phyloP scores from a whole-genome alignment of 2,329 filamentous ascomycete genomes.

The Colletotrichum sp. region DNA sequence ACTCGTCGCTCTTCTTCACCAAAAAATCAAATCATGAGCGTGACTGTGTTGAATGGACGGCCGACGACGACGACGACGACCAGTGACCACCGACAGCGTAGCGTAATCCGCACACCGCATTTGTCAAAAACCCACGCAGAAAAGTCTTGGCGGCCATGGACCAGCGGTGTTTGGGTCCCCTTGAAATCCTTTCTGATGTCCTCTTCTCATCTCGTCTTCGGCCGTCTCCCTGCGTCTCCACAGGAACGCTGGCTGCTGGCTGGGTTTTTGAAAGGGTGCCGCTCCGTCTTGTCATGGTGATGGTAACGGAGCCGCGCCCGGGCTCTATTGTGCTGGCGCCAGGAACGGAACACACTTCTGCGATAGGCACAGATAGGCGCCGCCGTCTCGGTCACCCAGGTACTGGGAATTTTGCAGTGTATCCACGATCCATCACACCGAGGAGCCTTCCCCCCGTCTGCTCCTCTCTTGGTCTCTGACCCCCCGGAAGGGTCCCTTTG shows the following conservation, averaged over 20 bases:
- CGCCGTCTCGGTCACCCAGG: neutral
- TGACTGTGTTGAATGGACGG: neutral
- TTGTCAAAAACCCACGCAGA: constrained; percentile 4
- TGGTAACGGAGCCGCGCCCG: neutral
- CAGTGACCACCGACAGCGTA: neutral
- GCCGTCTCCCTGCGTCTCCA: neutral
- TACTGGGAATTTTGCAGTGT: neutral
- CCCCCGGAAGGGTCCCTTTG: neutral
- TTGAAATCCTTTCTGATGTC: neutral
- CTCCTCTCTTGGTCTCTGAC: neutral
- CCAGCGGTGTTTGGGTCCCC: neutral
- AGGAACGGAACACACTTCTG: neutral
- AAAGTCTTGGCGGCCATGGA: constrained; percentile 11
- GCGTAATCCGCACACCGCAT: constrained; percentile 11
- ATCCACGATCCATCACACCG: neutral
- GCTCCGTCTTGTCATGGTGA: neutral
- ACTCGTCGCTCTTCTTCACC: neutral
- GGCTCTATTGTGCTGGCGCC: neutral
- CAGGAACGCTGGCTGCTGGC: neutral
- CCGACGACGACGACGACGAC: neutral
- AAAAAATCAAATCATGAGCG: neutral
- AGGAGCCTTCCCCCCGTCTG: neutral
- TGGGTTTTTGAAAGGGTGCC: neutral
- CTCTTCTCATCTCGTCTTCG: constrained; percentile 10
- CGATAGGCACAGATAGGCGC: neutral